Evolutionary conservation across 1,284 basidiomycete species (phyloP).

Genomic region (Heterobasidion irregulare): DNA sequence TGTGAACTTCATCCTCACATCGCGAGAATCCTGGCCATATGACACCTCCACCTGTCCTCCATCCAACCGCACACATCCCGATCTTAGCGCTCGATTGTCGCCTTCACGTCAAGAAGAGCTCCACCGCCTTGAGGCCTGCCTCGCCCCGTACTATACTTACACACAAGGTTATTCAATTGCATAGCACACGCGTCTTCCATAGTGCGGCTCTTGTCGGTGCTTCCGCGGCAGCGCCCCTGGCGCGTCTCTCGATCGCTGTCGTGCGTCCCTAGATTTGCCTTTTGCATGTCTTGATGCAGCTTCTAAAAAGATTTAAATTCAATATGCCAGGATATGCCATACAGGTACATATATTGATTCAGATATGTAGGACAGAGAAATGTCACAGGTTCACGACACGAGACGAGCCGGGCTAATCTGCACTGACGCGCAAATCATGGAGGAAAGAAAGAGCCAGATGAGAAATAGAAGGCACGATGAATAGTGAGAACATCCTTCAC

Average conservation of each 20-base stretch:
- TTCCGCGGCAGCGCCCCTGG: background rate
- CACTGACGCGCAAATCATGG: background rate
- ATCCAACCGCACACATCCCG: background rate
- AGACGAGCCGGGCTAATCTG: background rate
- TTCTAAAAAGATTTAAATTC: background rate
- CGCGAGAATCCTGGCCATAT: background rate
- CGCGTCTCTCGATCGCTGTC: background rate
- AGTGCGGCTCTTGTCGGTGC: background rate
- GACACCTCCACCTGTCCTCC: background rate
- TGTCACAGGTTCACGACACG: background rate
- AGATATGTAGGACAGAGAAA: background rate
- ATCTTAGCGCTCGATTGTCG: background rate
- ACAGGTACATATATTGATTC: conserved; percentile 1
- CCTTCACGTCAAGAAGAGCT: background rate
- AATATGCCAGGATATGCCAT: conserved; percentile 1
- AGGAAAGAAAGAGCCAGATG: background rate
- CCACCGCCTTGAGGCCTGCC: background rate
- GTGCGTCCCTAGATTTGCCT: background rate
- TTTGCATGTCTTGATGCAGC: background rate
- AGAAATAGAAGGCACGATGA: background rate
- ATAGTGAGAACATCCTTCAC: background rate
- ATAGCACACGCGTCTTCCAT: background rate
- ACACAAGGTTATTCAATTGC: background rate
- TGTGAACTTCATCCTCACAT: background rate
- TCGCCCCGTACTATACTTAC: background rate